Conservation (phyloP, 768 basidiomycete species). For the Leccinum olivaceopallidum region DNA sequence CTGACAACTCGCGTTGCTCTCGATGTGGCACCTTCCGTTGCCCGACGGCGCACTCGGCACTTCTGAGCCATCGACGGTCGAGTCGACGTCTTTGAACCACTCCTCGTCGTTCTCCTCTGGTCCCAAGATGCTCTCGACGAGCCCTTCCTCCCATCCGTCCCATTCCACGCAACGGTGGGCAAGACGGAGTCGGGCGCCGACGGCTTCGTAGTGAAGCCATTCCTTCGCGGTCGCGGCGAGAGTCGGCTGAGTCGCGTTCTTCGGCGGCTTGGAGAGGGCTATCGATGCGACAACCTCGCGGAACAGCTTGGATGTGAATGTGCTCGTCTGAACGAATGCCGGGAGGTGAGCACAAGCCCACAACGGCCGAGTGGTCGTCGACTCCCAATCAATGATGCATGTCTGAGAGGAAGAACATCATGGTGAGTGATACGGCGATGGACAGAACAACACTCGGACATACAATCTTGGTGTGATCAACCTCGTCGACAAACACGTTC, state of each 20-base stretch:
- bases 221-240: constrained; percentile 54
- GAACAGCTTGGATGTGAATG: constrained; percentile 72
- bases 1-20: not conserved
- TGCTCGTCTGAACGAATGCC: constrained; percentile 75
- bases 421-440: not conserved
- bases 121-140: constrained; percentile 74
- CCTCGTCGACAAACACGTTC: constrained; percentile 78
- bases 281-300: constrained; percentile 61
- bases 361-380: constrained; percentile 82
- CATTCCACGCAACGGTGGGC: constrained; percentile 83
- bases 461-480: constrained; percentile 70
- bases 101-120: constrained; percentile 70
- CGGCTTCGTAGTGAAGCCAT: constrained; percentile 69
- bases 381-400: constrained; percentile 89
- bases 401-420: constrained; percentile 47
- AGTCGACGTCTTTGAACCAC: constrained; percentile 56
- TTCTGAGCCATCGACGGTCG: constrained; percentile 22
- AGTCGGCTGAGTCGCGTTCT: constrained; percentile 25
- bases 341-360: constrained; percentile 87
- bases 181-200: constrained; percentile 65
- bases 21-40: not conserved
- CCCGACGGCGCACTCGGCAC: constrained; percentile 16
- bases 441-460: constrained; percentile 29
- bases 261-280: constrained; percentile 25
- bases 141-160: constrained; percentile 92